These are phyloP conservation scores for Tuber umbilicatum DNA, from an alignment of 495 filamentous ascomycete species.

Conservation along the genomic window DNA sequence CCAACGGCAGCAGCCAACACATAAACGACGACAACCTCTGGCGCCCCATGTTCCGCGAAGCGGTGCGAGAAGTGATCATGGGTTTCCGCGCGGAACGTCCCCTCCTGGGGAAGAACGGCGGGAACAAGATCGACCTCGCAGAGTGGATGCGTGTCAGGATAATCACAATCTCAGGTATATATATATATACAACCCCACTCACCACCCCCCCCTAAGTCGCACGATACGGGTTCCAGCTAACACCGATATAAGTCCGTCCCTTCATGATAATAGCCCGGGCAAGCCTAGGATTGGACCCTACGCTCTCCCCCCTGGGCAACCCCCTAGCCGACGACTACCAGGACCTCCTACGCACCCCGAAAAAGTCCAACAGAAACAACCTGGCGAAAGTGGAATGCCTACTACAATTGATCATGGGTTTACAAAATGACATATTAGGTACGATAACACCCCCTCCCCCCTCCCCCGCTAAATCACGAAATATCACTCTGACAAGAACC, in stretches of 20 bases:
- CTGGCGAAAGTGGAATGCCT: slow-evolving; percentile 35
- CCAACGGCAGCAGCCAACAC: slow-evolving; percentile 4
- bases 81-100: slow-evolving; percentile 37
- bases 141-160: slow-evolving; percentile 41
- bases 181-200: not conserved
- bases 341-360: not conserved
- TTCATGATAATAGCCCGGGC: slow-evolving; percentile 41
- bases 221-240: not conserved
- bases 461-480: not conserved
- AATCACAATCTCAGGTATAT: slow-evolving; percentile 39
- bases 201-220: no score
- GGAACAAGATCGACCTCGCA: slow-evolving; percentile 23
- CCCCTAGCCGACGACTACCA: slow-evolving; percentile 24
- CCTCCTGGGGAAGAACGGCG: slow-evolving; percentile 19
- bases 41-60: slow-evolving; percentile 24
- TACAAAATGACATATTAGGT: slow-evolving; percentile 42
- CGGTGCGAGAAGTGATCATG: slow-evolving; percentile 32
- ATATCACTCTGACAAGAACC: slow-evolving; percentile 6
- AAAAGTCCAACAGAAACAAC: slow-evolving; percentile 13
- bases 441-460: not conserved
- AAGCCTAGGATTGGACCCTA: slow-evolving; percentile 27
- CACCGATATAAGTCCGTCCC: slow-evolving; percentile 31
- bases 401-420: slow-evolving; percentile 36
- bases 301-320: slow-evolving; percentile 33
- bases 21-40: slow-evolving; percentile 12